These are phyloP conservation scores for Penicillium alfredii DNA, from an alignment of 495 filamentous ascomycete species.

Conservation along the genomic window DNA sequence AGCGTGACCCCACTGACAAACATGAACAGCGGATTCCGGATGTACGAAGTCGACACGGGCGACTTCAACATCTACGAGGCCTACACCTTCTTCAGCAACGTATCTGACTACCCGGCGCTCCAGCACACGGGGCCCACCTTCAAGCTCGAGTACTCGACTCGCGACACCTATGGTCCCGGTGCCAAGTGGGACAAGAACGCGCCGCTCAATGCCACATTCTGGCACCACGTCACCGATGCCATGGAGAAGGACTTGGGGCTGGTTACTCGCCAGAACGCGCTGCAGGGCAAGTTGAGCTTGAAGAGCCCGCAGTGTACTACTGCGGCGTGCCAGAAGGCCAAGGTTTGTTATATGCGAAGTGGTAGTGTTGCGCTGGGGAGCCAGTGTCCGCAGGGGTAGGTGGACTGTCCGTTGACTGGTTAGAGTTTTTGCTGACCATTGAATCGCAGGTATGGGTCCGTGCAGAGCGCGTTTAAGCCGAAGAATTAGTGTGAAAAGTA, in stretches of 20 bases:
- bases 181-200: conserved; percentile 40
- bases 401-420: conserved; percentile 4
- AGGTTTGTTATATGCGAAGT: conserved; percentile 57
- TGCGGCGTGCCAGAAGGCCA: conserved; percentile 43
- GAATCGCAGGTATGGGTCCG: conserved; percentile 24
- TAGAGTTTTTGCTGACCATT: conserved; percentile 3
- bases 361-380: conserved; percentile 47
- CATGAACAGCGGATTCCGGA: conserved; percentile 49
- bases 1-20: conserved; percentile 50
- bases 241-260: conserved; percentile 49
- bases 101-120: conserved; percentile 37
- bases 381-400: conserved; percentile 46
- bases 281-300: conserved; percentile 48
- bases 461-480: conserved; percentile 23
- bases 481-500: conserved; percentile 2
- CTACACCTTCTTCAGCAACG: conserved; percentile 48
- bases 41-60: conserved; percentile 51
- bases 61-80: conserved; percentile 49
- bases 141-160: conserved; percentile 51
- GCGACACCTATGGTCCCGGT: conserved; percentile 44
- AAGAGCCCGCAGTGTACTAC: conserved; percentile 48
- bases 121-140: conserved; percentile 36
- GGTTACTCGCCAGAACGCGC: conserved; percentile 45
- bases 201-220: conserved; percentile 53
- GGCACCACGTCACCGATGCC: conserved; percentile 52